Conservation (phyloP, 2,329 filamentous ascomycete genomes). For the Hymenoscyphus infarciens region DNA sequence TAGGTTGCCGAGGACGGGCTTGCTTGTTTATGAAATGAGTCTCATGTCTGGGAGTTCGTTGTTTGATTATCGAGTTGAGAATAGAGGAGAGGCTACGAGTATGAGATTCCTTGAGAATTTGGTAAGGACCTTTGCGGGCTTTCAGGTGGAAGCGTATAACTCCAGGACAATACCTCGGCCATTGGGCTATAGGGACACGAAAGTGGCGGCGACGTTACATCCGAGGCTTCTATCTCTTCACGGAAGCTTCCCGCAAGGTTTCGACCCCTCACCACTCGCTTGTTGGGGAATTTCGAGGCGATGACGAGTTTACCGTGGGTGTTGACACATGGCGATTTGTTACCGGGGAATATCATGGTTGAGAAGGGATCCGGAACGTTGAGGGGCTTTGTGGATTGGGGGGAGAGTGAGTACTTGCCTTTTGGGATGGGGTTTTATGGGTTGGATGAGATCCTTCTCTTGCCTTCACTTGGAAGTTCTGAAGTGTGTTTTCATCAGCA, state of each 20-base stretch:
- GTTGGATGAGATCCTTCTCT: slow-evolving; percentile 51
- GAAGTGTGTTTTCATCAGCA: slow-evolving; percentile 40
- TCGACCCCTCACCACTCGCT: slow-evolving; percentile 18
- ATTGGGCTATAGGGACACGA: slow-evolving; percentile 27
- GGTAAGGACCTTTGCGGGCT: neutral
- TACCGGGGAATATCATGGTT: slow-evolving; percentile 56
- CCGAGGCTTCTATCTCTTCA: slow-evolving; percentile 40
- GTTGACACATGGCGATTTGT: slow-evolving; percentile 58
- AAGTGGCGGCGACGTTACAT: slow-evolving; percentile 41
- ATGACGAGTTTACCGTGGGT: slow-evolving; percentile 49
- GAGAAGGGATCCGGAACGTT: slow-evolving; percentile 42
- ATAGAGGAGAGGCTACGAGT: neutral
- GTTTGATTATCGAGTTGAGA: slow-evolving; percentile 33
- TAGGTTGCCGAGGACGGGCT: slow-evolving; percentile 30
- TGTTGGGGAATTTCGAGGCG: slow-evolving; percentile 32
- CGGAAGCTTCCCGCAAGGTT: slow-evolving; percentile 37
- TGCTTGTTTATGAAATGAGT: slow-evolving; percentile 41
- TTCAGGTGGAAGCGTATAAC: neutral
- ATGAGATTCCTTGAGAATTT: neutral
- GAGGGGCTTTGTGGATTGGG: slow-evolving; percentile 60
- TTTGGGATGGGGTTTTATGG: slow-evolving; percentile 60
- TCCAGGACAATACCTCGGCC: slow-evolving; percentile 4
- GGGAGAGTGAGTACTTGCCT: slow-evolving; percentile 57
- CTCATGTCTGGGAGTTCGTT: slow-evolving; percentile 40
- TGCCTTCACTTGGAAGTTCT: slow-evolving; percentile 37